phyloP scores from a whole-genome alignment of 345 rosid species.

The Pelargonium nanum region DNA sequence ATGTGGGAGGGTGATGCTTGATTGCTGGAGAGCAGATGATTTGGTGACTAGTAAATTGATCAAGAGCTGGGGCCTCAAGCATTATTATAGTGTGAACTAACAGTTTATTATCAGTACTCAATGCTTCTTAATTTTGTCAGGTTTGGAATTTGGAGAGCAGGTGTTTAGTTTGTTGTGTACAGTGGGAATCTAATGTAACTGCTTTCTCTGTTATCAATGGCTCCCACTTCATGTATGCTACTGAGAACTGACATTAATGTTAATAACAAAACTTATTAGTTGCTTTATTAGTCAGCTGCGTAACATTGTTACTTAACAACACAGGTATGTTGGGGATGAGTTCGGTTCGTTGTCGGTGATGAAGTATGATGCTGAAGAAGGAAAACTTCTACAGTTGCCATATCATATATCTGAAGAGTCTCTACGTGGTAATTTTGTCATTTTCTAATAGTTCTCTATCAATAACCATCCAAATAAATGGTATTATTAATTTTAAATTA shows the following conservation, averaged over 20 bases:
- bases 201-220: constrained; percentile 49
- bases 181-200: constrained; percentile 53
- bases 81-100: neutral
- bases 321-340: constrained; percentile 57
- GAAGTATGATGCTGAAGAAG: constrained; percentile 38
- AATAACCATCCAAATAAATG: too few relatives aligned
- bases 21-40: neutral
- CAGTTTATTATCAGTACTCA: neutral
- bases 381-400: constrained; percentile 37
- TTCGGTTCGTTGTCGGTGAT: constrained; percentile 41
- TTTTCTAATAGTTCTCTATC: neutral
- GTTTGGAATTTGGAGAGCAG: constrained; percentile 59
- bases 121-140: constrained; percentile 23
- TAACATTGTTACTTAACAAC: constrained; percentile 7
- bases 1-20: neutral
- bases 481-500: too few relatives aligned
- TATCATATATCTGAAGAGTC: constrained; percentile 33
- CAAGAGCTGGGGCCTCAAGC: neutral
- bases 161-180: constrained; percentile 28
- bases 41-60: neutral
- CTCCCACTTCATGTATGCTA: constrained; percentile 48
- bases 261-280: constrained; percentile 8
- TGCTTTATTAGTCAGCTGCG: constrained; percentile 9
- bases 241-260: constrained; percentile 3
- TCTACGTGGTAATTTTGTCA: constrained; percentile 32